Evolutionary conservation across 805 yeast genomes (phyloP).

Genomic region (Lachancea nothofagi): DNA sequence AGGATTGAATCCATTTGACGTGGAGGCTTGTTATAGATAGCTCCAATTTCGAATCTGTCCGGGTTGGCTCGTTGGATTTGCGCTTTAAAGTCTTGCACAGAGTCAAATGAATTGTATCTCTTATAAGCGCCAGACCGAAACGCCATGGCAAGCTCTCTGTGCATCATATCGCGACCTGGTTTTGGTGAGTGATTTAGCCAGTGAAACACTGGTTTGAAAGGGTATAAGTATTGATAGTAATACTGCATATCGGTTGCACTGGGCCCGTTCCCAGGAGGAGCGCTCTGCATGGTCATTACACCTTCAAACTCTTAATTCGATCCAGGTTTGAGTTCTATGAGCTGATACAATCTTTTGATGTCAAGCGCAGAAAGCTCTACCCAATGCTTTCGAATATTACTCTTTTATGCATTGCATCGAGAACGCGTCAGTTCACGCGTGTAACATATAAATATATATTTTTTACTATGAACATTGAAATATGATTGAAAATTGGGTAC

Average conservation of each 20-base stretch:
- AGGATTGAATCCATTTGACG: slow-evolving; percentile 72
- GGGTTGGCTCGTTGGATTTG: slow-evolving; percentile 73
- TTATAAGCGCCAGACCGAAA: slow-evolving; percentile 82
- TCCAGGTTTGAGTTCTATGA: no score
- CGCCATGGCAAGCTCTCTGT: slow-evolving; percentile 92
- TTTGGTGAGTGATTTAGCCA: slow-evolving; percentile 87
- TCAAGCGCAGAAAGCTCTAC: no score
- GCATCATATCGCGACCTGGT: slow-evolving; percentile 69
- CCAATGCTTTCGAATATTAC: no score
- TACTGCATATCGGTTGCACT: slow-evolving; percentile 58
- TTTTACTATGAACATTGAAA: no score
- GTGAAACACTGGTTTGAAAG: slow-evolving; percentile 71
- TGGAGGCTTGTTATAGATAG: slow-evolving; percentile 85
- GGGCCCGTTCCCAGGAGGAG: slow-evolving; percentile 16
- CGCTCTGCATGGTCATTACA: neutral
- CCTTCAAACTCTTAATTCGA: no score
- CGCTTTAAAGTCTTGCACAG: slow-evolving; percentile 67
- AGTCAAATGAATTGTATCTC: slow-evolving; percentile 73
- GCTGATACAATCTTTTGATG: no score
- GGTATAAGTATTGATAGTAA: slow-evolving; percentile 66
- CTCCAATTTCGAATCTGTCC: slow-evolving; percentile 91
- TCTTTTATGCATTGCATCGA: no score
- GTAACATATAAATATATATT: no score
- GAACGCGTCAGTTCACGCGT: no score
- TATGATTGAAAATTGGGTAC: no score